phyloP scores from a whole-genome alignment of 768 basidiomycete species.

The Lactifluus pinguis region DNA sequence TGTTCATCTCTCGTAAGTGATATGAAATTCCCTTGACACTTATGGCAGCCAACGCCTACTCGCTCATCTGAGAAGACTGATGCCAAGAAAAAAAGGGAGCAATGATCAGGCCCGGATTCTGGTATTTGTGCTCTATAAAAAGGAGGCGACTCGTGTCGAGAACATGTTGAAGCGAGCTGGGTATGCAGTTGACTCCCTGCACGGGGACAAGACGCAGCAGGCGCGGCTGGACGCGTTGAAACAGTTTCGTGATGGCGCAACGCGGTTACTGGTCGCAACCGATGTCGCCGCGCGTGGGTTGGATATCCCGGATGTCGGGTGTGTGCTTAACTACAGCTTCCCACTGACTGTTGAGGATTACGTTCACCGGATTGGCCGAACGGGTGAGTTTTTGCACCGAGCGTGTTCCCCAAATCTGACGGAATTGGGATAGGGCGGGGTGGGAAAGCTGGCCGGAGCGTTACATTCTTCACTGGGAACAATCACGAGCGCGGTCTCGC shows the following conservation, averaged over 20 bases:
- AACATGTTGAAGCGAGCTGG: constrained; percentile 63
- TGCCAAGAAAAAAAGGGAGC: constrained; percentile 53
- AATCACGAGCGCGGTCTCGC: constrained; percentile 78
- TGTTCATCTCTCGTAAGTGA: neutral
- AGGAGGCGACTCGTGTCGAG: constrained; percentile 89
- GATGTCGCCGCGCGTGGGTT: constrained; percentile 96
- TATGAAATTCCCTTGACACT: neutral
- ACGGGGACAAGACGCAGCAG: constrained; percentile 84
- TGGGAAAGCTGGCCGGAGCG: constrained; percentile 80
- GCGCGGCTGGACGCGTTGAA: constrained; percentile 81
- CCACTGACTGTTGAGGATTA: constrained; percentile 94
- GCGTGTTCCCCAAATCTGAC: neutral
- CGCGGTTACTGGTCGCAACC: constrained; percentile 83
- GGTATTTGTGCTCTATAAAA: constrained; percentile 95
- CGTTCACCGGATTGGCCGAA: constrained; percentile 83
- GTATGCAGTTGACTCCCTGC: constrained; percentile 73
- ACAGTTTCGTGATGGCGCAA: constrained; percentile 75
- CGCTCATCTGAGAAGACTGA: constrained; percentile 42
- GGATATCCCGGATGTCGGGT: constrained; percentile 92
- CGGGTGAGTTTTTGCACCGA: constrained; percentile 40
- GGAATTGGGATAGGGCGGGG: constrained; percentile 57
- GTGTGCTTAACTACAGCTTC: constrained; percentile 96
- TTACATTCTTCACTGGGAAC: constrained; percentile 96
- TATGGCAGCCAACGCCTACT: constrained; percentile 49
- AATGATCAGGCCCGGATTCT: constrained; percentile 61